Evolutionary conservation across 495 filamentous ascomycete species (phyloP).

Genomic region (Tuber magnatum): DNA sequence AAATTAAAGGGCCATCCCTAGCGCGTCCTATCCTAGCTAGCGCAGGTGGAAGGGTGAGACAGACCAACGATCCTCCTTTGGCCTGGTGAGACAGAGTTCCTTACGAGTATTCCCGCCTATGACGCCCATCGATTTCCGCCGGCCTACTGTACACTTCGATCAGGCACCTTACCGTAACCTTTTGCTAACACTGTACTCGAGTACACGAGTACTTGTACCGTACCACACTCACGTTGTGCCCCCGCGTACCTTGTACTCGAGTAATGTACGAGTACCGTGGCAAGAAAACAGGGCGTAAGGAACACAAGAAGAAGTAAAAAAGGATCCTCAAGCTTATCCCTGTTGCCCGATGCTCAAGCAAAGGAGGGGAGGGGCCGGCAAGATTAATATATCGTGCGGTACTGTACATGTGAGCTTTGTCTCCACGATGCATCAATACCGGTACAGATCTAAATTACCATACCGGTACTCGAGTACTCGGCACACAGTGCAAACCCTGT

Average conservation of each 20-base stretch:
- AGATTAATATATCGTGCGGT: not conserved
- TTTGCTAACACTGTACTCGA: not conserved
- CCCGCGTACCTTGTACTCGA: not conserved
- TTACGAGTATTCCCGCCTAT: slow-evolving; percentile 12
- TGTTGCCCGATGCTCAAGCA: not conserved
- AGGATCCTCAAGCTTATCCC: not conserved
- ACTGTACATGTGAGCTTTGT: not conserved
- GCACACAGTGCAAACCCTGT: no score
- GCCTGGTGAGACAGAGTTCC: slow-evolving; percentile 23
- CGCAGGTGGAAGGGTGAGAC: slow-evolving; percentile 31
- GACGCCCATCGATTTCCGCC: slow-evolving; percentile 22
- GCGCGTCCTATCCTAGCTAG: slow-evolving; percentile 22
- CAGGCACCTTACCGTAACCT: not conserved
- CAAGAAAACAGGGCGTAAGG: not conserved
- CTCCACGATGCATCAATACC: not conserved
- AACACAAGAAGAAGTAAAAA: slow-evolving; percentile 4
- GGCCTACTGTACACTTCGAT: not conserved
- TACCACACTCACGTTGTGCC: not conserved
- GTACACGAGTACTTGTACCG: not conserved
- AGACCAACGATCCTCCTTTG: slow-evolving; percentile 25
- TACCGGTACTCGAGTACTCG: no score
- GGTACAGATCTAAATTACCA: not conserved
- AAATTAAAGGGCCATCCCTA: slow-evolving; percentile 35
- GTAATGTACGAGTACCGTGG: no score
- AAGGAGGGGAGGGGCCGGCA: not conserved